These are phyloP conservation scores for Leucogyrophana mollusca DNA, from an alignment of 768 basidiomycete genomes.

Conservation along the genomic window DNA sequence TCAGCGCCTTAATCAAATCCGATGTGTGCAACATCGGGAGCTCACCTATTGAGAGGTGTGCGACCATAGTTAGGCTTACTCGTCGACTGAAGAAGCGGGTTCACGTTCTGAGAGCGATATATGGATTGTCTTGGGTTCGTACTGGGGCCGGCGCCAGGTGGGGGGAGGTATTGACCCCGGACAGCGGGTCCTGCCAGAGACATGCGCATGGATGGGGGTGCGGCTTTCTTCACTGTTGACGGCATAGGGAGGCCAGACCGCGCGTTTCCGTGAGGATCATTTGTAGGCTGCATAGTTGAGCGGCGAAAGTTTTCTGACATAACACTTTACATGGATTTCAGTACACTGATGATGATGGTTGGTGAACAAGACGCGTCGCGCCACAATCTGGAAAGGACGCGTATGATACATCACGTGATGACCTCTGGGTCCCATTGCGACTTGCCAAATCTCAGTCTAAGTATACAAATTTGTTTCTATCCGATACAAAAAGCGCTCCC, in stretches of 20 bases:
- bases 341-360: slow-evolving; percentile 5
- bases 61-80: slow-evolving; percentile 65
- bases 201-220: slow-evolving; percentile 50
- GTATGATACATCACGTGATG: slow-evolving; percentile 23
- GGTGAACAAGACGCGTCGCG: slow-evolving; percentile 9
- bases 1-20: too few species aligned
- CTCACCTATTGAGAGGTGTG: slow-evolving; percentile 72
- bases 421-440: not conserved
- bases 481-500: too few species aligned
- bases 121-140: slow-evolving; percentile 69
- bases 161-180: slow-evolving; percentile 50
- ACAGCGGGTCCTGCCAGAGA: slow-evolving; percentile 77
- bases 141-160: slow-evolving; percentile 28
- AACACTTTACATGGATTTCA: slow-evolving; percentile 2
- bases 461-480: too few species aligned
- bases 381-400: slow-evolving; percentile 14
- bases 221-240: slow-evolving; percentile 70
- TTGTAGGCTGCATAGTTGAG: slow-evolving; percentile 54
- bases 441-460: too few species aligned
- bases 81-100: slow-evolving; percentile 68
- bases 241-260: slow-evolving; percentile 75
- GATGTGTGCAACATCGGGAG: slow-evolving; percentile 1
- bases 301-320: slow-evolving; percentile 53
- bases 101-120: slow-evolving; percentile 65
- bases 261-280: slow-evolving; percentile 46